A percentile compares a stretch with the other conserved stretches of the same genome.
Conservation (phyloP, 129 eudicot genomes). For the Chrysanthemum seticuspe region DNA sequence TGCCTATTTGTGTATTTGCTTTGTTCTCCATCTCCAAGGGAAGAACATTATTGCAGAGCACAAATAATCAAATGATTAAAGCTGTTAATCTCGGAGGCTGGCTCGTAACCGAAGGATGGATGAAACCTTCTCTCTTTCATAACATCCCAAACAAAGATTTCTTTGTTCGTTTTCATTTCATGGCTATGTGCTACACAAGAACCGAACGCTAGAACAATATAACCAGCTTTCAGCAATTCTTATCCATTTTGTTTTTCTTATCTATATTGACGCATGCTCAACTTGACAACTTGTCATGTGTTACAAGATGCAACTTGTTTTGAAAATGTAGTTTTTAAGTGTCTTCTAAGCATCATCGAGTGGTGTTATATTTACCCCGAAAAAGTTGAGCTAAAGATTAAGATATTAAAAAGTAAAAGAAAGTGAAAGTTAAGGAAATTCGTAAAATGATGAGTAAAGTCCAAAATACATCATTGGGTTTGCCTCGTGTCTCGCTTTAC, state of each 20-base stretch:
- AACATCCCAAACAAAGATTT: constrained; percentile 74
- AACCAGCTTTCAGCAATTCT: no score
- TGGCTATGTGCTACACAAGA: background rate
- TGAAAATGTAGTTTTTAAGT: background rate
- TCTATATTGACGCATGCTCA: constrained; percentile 1
- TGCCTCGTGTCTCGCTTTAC: no score
- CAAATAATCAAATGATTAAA: constrained; percentile 36
- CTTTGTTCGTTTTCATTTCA: constrained; percentile 37
- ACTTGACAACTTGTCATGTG: constrained; percentile 25
- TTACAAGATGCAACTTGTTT: constrained; percentile 4
- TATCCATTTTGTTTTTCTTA: no score
- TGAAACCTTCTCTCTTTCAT: constrained; percentile 70
- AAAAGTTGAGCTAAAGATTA: no score
- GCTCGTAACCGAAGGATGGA: constrained; percentile 89
- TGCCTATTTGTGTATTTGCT: constrained; percentile 27
- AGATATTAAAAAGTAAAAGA: no score
- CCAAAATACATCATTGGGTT: no score
- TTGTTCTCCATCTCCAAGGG: constrained; percentile 30
- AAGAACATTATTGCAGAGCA: constrained; percentile 7
- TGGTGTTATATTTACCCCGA: background rate
- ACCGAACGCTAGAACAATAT: background rate
- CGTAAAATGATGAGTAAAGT: no score
- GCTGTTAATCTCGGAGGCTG: constrained; percentile 86
- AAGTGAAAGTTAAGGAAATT: no score
- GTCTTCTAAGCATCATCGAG: background rate